A percentile compares a stretch with the other conserved stretches of the same genome.
These are phyloP conservation scores for Paracamarosporium sp. DNA, from an alignment of 2,329 filamentous ascomycete species.

Conservation along the genomic window DNA sequence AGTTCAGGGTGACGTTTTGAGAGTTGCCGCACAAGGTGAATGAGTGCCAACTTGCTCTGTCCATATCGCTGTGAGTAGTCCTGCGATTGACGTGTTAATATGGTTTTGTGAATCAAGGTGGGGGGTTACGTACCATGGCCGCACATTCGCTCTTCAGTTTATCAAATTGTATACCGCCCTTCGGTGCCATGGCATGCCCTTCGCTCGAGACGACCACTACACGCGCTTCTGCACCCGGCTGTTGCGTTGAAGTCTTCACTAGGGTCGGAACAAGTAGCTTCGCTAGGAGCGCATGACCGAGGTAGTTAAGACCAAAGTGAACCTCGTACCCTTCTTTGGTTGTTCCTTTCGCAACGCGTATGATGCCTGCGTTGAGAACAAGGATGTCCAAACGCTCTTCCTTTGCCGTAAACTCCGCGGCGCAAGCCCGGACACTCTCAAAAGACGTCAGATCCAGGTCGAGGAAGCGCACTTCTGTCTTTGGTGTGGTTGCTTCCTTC, in stretches of 20 bases:
- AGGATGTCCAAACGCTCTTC: slow-evolving; percentile 46
- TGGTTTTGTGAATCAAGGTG: background rate
- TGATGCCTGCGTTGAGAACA: slow-evolving; percentile 50
- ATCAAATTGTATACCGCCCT: slow-evolving; percentile 12
- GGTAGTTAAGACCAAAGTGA: slow-evolving; percentile 43
- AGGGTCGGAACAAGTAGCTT: slow-evolving; percentile 12
- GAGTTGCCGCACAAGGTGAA: slow-evolving; percentile 44
- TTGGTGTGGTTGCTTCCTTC: background rate
- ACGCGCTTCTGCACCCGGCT: slow-evolving; percentile 6
- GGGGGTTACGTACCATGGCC: background rate
- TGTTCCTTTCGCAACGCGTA: slow-evolving; percentile 21
- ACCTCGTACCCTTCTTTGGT: slow-evolving; percentile 53
- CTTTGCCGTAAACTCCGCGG: slow-evolving; percentile 3
- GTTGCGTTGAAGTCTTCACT: background rate
- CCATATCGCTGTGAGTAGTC: slow-evolving; percentile 41
- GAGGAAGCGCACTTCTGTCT: slow-evolving; percentile 11
- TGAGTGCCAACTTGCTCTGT: slow-evolving; percentile 55
- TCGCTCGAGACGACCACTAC: slow-evolving; percentile 9
- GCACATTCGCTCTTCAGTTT: slow-evolving; percentile 10
- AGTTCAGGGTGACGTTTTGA: slow-evolving; percentile 5
- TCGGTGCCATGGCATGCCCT: slow-evolving; percentile 10
- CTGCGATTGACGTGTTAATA: background rate
- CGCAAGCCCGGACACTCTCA: slow-evolving; percentile 6
- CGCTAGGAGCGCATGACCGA: slow-evolving; percentile 14
- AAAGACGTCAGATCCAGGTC: slow-evolving; percentile 15